Evolutionary conservation across 306 rosid species (phyloP).

Genomic region (Vicia villosa): DNA sequence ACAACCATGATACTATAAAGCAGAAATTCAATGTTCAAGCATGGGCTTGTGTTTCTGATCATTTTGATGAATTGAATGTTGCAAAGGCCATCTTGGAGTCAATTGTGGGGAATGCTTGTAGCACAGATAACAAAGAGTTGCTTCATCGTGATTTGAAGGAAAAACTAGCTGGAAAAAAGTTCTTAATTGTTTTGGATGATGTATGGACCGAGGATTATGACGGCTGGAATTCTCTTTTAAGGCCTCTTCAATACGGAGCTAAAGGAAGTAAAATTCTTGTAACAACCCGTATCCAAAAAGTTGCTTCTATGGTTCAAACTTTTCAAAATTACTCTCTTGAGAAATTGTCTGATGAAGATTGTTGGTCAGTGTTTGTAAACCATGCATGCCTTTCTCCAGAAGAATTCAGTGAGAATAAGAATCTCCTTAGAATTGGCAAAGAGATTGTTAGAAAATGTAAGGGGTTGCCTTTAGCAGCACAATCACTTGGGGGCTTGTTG

Average conservation of each 20-base stretch:
- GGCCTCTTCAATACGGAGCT: not conserved
- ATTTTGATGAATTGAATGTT: slow-evolving; percentile 2
- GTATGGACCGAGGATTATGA: not conserved
- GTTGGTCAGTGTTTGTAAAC: no score
- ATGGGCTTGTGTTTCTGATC: slow-evolving; percentile 12
- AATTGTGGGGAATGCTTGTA: not conserved
- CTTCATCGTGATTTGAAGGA: not conserved
- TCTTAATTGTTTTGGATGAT: slow-evolving; percentile 24
- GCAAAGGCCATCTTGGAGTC: not conserved
- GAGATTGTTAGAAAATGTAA: slow-evolving; percentile 20
- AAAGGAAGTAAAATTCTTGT: slow-evolving; percentile 2
- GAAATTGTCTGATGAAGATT: not conserved
- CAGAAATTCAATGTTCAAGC: not conserved
- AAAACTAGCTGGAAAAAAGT: not conserved
- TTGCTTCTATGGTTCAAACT: not conserved
- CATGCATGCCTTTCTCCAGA: no score
- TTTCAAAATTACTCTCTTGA: not conserved
- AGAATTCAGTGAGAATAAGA: not conserved
- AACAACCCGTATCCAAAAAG: not conserved
- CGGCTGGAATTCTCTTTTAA: not conserved
- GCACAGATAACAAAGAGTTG: not conserved
- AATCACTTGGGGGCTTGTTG: slow-evolving; percentile 26
- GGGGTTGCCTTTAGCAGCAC: slow-evolving; percentile 21
- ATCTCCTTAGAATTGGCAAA: not conserved
- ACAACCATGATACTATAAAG: not conserved